Conservation (phyloP, 2,329 filamentous ascomycete genomes). For the Rhynchosporium graminicola region DNA sequence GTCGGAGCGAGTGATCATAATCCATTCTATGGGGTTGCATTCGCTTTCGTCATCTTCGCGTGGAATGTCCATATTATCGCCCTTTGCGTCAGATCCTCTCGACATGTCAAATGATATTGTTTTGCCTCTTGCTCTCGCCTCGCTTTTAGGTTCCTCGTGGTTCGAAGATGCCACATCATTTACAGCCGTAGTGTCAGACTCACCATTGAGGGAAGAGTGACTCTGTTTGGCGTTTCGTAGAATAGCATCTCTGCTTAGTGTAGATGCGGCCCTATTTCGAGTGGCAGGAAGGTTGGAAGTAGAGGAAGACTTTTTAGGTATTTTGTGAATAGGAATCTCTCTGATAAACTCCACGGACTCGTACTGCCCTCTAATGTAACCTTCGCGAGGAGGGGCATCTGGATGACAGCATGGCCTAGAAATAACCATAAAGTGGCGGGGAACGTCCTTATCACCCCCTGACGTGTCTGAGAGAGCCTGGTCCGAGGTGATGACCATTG, state of each 20-base stretch:
- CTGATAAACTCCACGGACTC: constrained; percentile 91
- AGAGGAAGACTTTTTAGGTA: constrained; percentile 47
- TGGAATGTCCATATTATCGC: constrained; percentile 39
- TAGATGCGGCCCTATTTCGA: constrained; percentile 38
- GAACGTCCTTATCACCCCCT: constrained; percentile 42
- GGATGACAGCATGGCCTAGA: constrained; percentile 82
- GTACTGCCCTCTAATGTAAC: constrained; percentile 82
- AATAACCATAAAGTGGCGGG: constrained; percentile 80
- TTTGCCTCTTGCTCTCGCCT: constrained; percentile 42
- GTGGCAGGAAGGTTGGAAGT: constrained; percentile 46
- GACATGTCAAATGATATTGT: constrained; percentile 46
- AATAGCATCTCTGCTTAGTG: constrained; percentile 46
- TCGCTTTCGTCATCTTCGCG: constrained; percentile 50
- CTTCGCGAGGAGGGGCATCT: constrained; percentile 66
- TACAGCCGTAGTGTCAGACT: constrained; percentile 12
- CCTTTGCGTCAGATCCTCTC: constrained; percentile 42
- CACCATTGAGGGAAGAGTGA: constrained; percentile 20
- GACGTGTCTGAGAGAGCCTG: constrained; percentile 31
- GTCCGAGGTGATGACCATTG: constrained; percentile 69
- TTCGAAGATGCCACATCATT: constrained; percentile 23
- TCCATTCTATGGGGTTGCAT: constrained; percentile 69
- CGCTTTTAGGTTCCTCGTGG: constrained; percentile 24
- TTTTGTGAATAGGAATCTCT: constrained; percentile 65
- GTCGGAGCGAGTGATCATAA: constrained; percentile 72
- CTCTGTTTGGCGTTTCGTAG: constrained; percentile 45